Percentiles rank a stretch among this genome's conserved stretches.
Evolutionary conservation across 1,284 basidiomycete species (phyloP).

Genomic region (Takashimella koratensis): DNA sequence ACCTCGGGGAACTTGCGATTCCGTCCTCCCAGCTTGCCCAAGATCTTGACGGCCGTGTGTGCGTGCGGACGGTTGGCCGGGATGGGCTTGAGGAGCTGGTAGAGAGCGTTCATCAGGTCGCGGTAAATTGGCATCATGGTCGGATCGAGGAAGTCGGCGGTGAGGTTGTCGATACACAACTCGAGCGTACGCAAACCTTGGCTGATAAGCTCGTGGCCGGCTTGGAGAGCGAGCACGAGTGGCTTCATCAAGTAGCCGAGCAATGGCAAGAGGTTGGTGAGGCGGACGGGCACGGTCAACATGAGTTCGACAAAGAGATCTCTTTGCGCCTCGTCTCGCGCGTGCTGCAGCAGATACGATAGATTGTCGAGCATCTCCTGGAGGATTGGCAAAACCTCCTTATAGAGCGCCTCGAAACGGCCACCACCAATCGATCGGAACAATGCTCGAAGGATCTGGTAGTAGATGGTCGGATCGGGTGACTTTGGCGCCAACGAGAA

Average conservation of each 20-base stretch:
- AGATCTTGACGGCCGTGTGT: conserved; percentile 91
- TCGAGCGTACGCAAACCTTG: conserved; percentile 96
- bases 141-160: conserved; percentile 96
- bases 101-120: conserved; percentile 92
- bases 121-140: conserved; percentile 88
- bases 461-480: conserved; percentile 86
- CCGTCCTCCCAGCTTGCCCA: conserved; percentile 94
- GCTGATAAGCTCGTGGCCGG: conserved; percentile 82
- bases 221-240: conserved; percentile 84
- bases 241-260: conserved; percentile 96
- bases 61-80: conserved; percentile 89
- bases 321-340: conserved; percentile 64
- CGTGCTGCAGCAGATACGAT: conserved; percentile 81
- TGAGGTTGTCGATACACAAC: conserved; percentile 99
- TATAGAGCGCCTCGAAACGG: conserved; percentile 90
- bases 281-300: conserved; percentile 90
- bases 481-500: conserved; percentile 92
- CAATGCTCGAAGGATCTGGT: conserved; percentile 86
- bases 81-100: conserved; percentile 83
- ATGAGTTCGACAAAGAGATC: conserved; percentile 97
- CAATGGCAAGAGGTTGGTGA: conserved; percentile 94
- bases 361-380: conserved; percentile 96
- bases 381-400: conserved; percentile 91
- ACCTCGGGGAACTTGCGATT: conserved; percentile 84
- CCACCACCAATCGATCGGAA: conserved; percentile 99